Conservation (phyloP, 2,329 filamentous ascomycete species). For the Dothideomycetidae sp. region DNA sequence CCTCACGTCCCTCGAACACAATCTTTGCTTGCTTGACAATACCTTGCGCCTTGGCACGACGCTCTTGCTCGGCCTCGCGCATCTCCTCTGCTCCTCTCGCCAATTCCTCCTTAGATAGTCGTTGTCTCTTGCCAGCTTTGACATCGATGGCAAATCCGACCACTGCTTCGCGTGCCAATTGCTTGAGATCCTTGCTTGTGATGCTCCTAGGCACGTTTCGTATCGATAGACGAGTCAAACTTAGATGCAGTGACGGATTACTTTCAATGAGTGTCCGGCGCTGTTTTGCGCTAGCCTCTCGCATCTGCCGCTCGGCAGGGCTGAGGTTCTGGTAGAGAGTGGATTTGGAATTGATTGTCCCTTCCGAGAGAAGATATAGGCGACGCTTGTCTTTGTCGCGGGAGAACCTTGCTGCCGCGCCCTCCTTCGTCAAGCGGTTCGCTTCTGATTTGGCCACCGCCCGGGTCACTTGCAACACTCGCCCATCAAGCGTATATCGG, state of each 20-base stretch:
- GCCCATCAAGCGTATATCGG: slow-evolving; percentile 78
- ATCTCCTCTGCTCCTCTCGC: slow-evolving; percentile 66
- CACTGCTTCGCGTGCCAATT: slow-evolving; percentile 77
- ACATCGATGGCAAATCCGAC: slow-evolving; percentile 89
- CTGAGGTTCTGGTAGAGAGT: slow-evolving; percentile 63
- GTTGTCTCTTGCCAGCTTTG: slow-evolving; percentile 58
- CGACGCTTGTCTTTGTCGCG: slow-evolving; percentile 77
- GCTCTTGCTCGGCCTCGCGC: slow-evolving; percentile 61
- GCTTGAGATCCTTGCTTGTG: slow-evolving; percentile 76
- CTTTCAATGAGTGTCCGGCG: slow-evolving; percentile 79
- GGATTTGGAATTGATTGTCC: slow-evolving; percentile 63
- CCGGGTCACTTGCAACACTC: slow-evolving; percentile 68
- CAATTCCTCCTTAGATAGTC: slow-evolving; percentile 80
- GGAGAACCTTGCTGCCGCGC: slow-evolving; percentile 46
- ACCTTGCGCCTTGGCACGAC: slow-evolving; percentile 71
- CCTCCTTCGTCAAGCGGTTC: slow-evolving; percentile 55
- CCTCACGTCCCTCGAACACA: slow-evolving; percentile 77
- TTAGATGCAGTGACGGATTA: slow-evolving; percentile 80
- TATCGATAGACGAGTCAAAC: slow-evolving; percentile 75
- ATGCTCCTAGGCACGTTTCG: slow-evolving; percentile 80
- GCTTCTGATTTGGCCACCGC: slow-evolving; percentile 79
- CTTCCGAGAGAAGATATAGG: slow-evolving; percentile 77
- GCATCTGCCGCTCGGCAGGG: slow-evolving; percentile 69
- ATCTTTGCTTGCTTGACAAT: slow-evolving; percentile 89
- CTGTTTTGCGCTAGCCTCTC: slow-evolving; percentile 74